Conservation (phyloP, 2,329 filamentous ascomycete species). For the Venturiaceae sp. region DNA sequence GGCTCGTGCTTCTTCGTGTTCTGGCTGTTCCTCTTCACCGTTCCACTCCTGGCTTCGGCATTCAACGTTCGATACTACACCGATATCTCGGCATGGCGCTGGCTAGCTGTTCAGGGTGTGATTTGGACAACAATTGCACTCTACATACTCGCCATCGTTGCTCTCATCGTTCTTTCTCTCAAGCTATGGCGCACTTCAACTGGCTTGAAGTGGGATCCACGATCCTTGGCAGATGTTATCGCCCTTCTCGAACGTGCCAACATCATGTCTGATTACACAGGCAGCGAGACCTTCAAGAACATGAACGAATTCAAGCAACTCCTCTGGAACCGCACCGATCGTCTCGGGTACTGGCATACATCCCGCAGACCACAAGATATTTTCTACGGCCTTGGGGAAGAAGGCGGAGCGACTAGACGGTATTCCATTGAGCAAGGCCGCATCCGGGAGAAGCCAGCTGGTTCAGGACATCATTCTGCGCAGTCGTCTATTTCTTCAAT, state of each 20-base stretch:
- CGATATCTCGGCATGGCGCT: constrained; percentile 58
- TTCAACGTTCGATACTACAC: constrained; percentile 60
- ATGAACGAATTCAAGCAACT: constrained; percentile 45
- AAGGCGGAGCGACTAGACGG: constrained; percentile 39
- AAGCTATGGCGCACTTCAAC: constrained; percentile 59
- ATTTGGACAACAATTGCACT: constrained; percentile 69
- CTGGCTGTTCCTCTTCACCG: constrained; percentile 70
- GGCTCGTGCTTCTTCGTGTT: constrained; percentile 57
- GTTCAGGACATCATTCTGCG: constrained; percentile 14
- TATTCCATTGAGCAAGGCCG: constrained; percentile 41
- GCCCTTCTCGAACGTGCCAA: constrained; percentile 74
- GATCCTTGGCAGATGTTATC: constrained; percentile 72
- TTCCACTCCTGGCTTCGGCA: constrained; percentile 70
- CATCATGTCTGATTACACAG: constrained; percentile 60
- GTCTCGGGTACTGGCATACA: constrained; percentile 80
- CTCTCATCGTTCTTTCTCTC: constrained; percentile 48
- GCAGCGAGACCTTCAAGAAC: constrained; percentile 51
- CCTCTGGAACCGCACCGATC: constrained; percentile 50
- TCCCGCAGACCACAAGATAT: constrained; percentile 53
- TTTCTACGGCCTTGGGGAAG: constrained; percentile 73
- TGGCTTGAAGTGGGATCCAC: constrained; percentile 76
- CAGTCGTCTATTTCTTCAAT: constrained; percentile 10
- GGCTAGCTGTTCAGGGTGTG: constrained; percentile 68
- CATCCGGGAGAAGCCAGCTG: constrained; percentile 34
- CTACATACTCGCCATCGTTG: constrained; percentile 57